phyloP scores from a whole-genome alignment of 2,329 filamentous ascomycete genomes.

The Fusarium torreyae region DNA sequence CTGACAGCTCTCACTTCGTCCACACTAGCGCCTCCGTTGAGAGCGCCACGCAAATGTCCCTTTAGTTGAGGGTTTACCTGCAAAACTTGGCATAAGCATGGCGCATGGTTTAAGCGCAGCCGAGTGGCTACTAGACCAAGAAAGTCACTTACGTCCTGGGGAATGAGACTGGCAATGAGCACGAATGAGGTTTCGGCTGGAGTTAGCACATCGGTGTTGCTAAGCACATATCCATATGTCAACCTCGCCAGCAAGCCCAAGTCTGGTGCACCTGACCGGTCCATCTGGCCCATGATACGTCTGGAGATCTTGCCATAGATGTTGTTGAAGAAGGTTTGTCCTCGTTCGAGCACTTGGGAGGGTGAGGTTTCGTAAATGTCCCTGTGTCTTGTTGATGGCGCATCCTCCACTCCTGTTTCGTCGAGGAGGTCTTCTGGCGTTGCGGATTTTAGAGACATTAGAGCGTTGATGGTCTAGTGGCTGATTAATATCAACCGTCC shows the following conservation, averaged over 20 bases:
- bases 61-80: constrained; percentile 50
- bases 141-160: constrained; percentile 46
- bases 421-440: constrained; percentile 48
- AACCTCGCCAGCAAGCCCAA: constrained; percentile 47
- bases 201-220: constrained; percentile 47
- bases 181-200: constrained; percentile 47
- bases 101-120: background rate
- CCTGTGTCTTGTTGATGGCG: constrained; percentile 24
- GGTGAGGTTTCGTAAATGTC: constrained; percentile 42
- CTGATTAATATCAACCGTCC: constrained; percentile 15
- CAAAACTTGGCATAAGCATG: constrained; percentile 7
- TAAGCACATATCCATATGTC: constrained; percentile 48
- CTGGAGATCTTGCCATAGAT: constrained; percentile 48
- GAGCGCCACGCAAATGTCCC: constrained; percentile 46
- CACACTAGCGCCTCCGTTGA: constrained; percentile 47
- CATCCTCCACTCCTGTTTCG: constrained; percentile 5
- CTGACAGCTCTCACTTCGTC: constrained; percentile 49
- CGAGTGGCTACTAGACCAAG: background rate
- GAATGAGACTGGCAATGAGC: constrained; percentile 49
- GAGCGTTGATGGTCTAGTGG: constrained; percentile 45
- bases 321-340: constrained; percentile 43
- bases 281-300: constrained; percentile 49
- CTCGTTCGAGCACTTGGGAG: constrained; percentile 37
- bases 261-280: constrained; percentile 47
- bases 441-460: constrained; percentile 42